Base-by-base conservation (phyloP, 805 yeast genomes). In the Yamadazyma philogaea region DNA sequence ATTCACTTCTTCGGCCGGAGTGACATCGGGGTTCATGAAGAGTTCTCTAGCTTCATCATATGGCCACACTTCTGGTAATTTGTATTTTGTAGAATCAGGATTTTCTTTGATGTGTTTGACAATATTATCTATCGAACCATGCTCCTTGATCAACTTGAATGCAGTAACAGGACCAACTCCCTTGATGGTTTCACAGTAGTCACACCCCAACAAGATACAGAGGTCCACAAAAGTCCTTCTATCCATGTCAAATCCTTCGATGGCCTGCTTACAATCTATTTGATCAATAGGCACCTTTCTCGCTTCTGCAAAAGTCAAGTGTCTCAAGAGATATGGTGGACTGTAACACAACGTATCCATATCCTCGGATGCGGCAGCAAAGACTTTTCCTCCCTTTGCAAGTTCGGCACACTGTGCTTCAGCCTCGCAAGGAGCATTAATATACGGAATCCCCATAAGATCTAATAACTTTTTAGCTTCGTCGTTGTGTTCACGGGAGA, bases 131-230 rank as follows among this genome's bases (percentile, higher is more conserved):
- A 93, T 72, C 0, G 84, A 73, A 1, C 84, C 82, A 60, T 87
- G 89, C 56, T 91, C 96, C 57, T 82, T 84, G 48, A 93, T 87
- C 47, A 93, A 72, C 57, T 93, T 91, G 49, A 77, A 72, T 0
- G 97, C 99, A 1, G 96, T 91, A 2, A 86, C 93, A 0, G 98
- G 98, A 7, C 99, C 99, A 47, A 93, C 83, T 18, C 99, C 99
- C 54, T 80, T 80, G 45, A 93, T 90, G 3, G 96, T 86, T 50
- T 91, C 97, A 66, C 96, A 88, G 63, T 93, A 93, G 68, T 93
- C 99, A 64, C 99, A 93, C 1, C 99, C 99, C 36, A 93, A 68
- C 55, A 93, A 71, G 32, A 93, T 91, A 68, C 99, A 90, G 53
- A 93, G 66, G 60, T 93, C 99, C 37, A 93, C 78, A 61, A 93